Base-by-base conservation (phyloP, 768 basidiomycete species). In the Candolleomyces aberdarensis region DNA sequence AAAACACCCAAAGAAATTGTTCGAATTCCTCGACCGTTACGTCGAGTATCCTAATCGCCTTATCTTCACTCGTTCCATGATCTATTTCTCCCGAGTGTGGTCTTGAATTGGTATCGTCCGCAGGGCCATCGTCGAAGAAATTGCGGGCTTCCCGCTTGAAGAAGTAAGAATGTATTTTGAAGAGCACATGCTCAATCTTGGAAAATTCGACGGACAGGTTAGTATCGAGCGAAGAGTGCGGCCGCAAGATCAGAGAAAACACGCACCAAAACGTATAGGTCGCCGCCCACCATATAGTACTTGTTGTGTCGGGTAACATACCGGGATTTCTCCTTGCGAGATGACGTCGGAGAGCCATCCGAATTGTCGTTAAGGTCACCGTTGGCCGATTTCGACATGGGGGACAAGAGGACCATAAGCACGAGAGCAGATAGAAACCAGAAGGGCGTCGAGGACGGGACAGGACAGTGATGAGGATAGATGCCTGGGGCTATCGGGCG, bases 1-100 rank as follows among this genome's bases (percentile, higher is more conserved):
- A 88, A 51, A 87, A 85, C 0, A 87, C 78, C 83, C 82, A 86
- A 0, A 86, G 70, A 53, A 88, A 82, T 0, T 78, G 78, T 14
- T 78, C 75, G 56, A 87, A 85, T 20, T 86, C 83, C 3, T 55
- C 20, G 2, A 61, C 43, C 3, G 57, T 56, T 7, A 58, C 62
- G 7, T 65, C 61, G 6, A 53, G 57, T 3, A 65, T 19, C n/a
- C 56, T 31, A 17, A 65, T 57, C 3, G 62, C 60, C 19, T 58
- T 56, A 4, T 51, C 50, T 20, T 58, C 60, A 41, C 56, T 51
- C 17, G 19, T 36, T n/a, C 65, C 62, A 36, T 43, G 48, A 0
- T 74, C 71, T 0, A 22, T 44, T 3, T 52, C 46, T 14, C 6
- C 44, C 41, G 58, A 57, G 8, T 6, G 49, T 17, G 50, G 13